phyloP scores from a whole-genome alignment of 352 stramenopile genomes.

The Globisporangium cylindrosporum region DNA sequence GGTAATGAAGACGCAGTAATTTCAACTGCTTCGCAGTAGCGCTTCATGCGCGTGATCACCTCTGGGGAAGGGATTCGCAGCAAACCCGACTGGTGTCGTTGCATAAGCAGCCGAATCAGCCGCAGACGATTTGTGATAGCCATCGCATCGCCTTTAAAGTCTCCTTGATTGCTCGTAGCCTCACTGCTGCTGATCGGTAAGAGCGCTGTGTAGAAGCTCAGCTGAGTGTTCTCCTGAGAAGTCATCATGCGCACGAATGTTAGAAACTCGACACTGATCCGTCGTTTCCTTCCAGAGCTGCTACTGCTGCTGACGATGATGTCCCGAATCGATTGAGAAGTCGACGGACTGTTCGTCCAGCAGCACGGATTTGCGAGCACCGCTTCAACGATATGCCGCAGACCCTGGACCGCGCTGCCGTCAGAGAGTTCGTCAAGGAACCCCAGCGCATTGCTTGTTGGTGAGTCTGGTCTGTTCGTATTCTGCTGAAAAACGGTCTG shows the following conservation, averaged over 20 bases:
- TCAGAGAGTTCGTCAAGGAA: conserved; percentile 6
- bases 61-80: neutral
- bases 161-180: neutral
- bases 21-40: conserved; percentile 1
- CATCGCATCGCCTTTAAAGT: no score
- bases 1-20: neutral
- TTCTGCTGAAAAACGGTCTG: conserved; percentile 35
- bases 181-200: neutral
- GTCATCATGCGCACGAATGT: conserved; percentile 40
- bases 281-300: neutral
- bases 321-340: no score
- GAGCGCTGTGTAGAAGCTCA: conserved; percentile 29
- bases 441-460: neutral
- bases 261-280: conserved; percentile 35
- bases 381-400: conserved; percentile 28
- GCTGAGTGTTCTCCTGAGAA: conserved; percentile 25
- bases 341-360: conserved; percentile 21
- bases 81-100: conserved; percentile 1
- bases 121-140: conserved; percentile 21
- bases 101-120: conserved; percentile 25
- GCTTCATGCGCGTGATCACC: neutral
- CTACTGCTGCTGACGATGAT: neutral
- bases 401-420: conserved; percentile 19
- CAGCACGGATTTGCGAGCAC: conserved; percentile 29
- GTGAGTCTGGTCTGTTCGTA: no score